Conservation (phyloP, 352 stramenopile genomes). For the Globisporangium lucens region DNA sequence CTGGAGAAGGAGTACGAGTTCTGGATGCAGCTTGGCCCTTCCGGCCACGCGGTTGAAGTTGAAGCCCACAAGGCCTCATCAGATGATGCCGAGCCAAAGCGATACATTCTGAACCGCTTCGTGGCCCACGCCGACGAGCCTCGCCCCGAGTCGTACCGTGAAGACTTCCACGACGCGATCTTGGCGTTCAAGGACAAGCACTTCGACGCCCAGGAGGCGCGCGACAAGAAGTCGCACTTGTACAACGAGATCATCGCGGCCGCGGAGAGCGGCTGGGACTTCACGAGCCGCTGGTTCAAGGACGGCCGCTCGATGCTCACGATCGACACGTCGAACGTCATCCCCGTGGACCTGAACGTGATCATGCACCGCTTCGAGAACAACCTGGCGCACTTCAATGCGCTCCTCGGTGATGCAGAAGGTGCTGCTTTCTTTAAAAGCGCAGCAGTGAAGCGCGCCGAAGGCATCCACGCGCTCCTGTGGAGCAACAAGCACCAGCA, state of each 20-base stretch:
- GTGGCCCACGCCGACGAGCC: constrained; percentile 60
- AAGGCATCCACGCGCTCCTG: constrained; percentile 66
- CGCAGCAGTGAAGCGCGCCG: constrained; percentile 32
- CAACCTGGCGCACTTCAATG: constrained; percentile 67
- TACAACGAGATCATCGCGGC: constrained; percentile 81
- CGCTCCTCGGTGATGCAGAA: constrained; percentile 37
- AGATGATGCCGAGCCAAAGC: constrained; percentile 21
- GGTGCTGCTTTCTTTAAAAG: constrained; percentile 39
- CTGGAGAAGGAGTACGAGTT: constrained; percentile 80
- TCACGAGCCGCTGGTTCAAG: constrained; percentile 82
- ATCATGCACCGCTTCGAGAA: constrained; percentile 75
- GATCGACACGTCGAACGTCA: constrained; percentile 60
- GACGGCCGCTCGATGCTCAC: constrained; percentile 42
- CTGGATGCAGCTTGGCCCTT: constrained; percentile 71
- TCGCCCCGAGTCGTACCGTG: constrained; percentile 82
- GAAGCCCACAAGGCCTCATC: constrained; percentile 11
- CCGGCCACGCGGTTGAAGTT: constrained; percentile 52
- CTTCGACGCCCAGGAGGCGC: constrained; percentile 10
- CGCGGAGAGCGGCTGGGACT: constrained; percentile 89
- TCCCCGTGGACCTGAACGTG: constrained; percentile 84
- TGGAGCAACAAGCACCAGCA: constrained; percentile 50
- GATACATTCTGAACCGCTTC: constrained; percentile 75
- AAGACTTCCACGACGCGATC: constrained; percentile 70
- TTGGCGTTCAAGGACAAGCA: constrained; percentile 40
- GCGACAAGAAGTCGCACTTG: constrained; percentile 55